Evolutionary conservation across 1,284 basidiomycete species (phyloP), one percentile per base, ranked within the genome.

Genomic region (Cerrena zonata): DNA sequence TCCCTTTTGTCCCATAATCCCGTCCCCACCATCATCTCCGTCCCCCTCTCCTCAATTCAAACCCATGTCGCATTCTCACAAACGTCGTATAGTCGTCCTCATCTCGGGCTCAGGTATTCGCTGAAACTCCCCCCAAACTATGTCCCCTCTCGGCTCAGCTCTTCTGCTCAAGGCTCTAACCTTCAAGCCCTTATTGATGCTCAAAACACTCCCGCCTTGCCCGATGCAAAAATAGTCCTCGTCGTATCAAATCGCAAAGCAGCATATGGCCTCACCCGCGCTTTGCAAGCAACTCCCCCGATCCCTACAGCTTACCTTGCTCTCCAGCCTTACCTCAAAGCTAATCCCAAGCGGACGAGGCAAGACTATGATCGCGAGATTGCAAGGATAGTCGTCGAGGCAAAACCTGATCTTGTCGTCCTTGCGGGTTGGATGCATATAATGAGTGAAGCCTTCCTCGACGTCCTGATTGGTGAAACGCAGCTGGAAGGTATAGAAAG

Each of bases 391-490:
- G 85, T 97, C 7, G 63, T 90, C 12, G 56, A 63, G 24, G 75
- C 68, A 19, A 70, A 74, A 27, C 95, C 95, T 0, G 91, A 98
- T 65, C 66, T 96, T 18, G 80, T 98, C 51, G 90, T 99, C 2
- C 76, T 98, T 23, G 95, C 95, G 0, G 96, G 95, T 0, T 99
- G 93, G 89, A 98, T 99, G 95, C 94, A 98, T 65, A 88, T 94
- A 58, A 77, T 94, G 73, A 71, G 76, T 52, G 74, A 79, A 47
- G 66, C 62, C 0, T 80, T 80, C 56, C 62, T 86, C 47, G 77
- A 86, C 36, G 68, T 74, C 25, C 62, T 84, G 49, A 71, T 71
- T 44, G 75, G 75, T 2, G 60, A 68, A 5, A 65, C 48, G 13
- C 56, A 59, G 0, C 56, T 68, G 39, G 66, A 69, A 3, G 71